phyloP scores from a whole-genome alignment of 352 stramenopile genomes.

The Phytophthora constricta region DNA sequence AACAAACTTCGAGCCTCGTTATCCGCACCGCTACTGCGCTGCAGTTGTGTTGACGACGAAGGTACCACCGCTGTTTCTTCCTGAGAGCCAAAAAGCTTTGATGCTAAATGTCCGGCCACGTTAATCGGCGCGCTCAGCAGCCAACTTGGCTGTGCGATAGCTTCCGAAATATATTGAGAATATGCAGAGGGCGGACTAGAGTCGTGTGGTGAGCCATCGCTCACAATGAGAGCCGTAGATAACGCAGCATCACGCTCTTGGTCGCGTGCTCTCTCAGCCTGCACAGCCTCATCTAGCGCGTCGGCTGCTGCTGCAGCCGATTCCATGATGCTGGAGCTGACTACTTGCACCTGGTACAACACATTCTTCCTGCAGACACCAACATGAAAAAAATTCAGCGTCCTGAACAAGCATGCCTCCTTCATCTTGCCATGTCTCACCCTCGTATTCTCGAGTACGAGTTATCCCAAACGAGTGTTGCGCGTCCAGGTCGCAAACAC shows the following conservation, averaged over 20 bases:
- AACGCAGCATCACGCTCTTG: conserved; percentile 41
- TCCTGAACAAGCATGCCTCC: background rate
- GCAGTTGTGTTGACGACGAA: conserved; percentile 15
- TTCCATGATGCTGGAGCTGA: conserved; percentile 74
- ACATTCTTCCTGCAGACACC: conserved; percentile 65
- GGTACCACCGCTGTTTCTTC: conserved; percentile 34
- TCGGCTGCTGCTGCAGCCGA: conserved; percentile 73
- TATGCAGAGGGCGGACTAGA: conserved; percentile 30
- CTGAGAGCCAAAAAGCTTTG: conserved; percentile 73
- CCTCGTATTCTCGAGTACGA: conserved; percentile 79
- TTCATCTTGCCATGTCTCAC: conserved; percentile 35
- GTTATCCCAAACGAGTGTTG: conserved; percentile 81
- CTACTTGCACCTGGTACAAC: conserved; percentile 76
- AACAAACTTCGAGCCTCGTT: conserved; percentile 73
- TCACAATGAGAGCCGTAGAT: conserved; percentile 50
- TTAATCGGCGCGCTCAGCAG: conserved; percentile 70
- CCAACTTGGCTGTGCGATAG: conserved; percentile 66
- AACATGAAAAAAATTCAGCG: no score
- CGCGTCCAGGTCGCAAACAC: conserved; percentile 60
- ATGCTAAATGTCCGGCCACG: conserved; percentile 64
- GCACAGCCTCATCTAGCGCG: conserved; percentile 71
- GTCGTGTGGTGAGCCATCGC: conserved; percentile 12
- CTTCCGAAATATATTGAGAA: conserved; percentile 52
- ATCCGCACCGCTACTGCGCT: conserved; percentile 30
- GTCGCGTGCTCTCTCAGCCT: conserved; percentile 54